These are phyloP conservation scores for Cryptococcus deneoformans DNA, from an alignment of 1,284 basidiomycete species.

Conservation along the genomic window DNA sequence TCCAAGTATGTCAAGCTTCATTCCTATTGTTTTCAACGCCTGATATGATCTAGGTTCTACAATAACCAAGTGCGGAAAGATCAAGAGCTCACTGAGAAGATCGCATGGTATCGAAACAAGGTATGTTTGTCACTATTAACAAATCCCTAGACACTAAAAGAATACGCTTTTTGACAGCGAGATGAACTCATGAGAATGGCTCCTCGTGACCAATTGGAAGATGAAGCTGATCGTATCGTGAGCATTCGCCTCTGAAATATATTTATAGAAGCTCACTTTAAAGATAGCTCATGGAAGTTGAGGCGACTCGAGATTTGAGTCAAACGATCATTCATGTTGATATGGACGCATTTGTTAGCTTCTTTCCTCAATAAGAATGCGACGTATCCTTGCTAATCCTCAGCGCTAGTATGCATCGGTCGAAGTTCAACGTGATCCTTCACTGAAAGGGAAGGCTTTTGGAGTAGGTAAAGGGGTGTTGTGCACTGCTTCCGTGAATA, in stretches of 20 bases:
- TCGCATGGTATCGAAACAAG: constrained; percentile 42
- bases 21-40: not conserved
- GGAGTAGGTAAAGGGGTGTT: constrained; percentile 75
- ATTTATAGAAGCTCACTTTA: not conserved
- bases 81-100: constrained; percentile 44
- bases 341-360: constrained; percentile 47
- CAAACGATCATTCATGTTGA: constrained; percentile 62
- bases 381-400: not conserved
- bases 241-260: constrained; percentile 5
- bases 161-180: constrained; percentile 27
- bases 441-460: constrained; percentile 77
- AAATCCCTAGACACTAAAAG: not conserved
- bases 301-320: constrained; percentile 71
- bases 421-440: constrained; percentile 70
- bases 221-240: constrained; percentile 46
- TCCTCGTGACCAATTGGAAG: constrained; percentile 26
- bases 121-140: constrained; percentile 18
- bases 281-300: constrained; percentile 67
- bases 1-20: constrained; percentile 33
- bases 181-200: constrained; percentile 40
- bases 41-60: constrained; percentile 19
- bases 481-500: constrained; percentile 62
- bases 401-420: constrained; percentile 46
- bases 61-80: constrained; percentile 47
- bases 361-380: not conserved